A percentile compares a stretch with the other conserved stretches of the same genome.
Conservation (phyloP, 2,329 filamentous ascomycete genomes). For the Cladobotryum mycophilum region DNA sequence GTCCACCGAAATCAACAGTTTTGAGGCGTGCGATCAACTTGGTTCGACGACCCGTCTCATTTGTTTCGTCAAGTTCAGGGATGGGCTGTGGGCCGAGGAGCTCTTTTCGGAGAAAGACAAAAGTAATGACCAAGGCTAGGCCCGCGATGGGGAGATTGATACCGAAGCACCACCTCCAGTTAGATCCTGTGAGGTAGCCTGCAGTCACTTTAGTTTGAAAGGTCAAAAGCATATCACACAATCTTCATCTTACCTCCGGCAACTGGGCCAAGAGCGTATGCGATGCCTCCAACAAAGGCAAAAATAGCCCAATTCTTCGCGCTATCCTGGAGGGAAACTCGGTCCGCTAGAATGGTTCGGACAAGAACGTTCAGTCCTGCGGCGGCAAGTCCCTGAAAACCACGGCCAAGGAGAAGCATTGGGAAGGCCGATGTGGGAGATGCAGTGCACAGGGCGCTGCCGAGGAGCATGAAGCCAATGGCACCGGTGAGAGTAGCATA, state of each 20-base stretch:
- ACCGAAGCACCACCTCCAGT: constrained; percentile 63
- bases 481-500: constrained; percentile 52
- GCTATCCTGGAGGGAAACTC: constrained; percentile 55
- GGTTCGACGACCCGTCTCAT: constrained; percentile 24
- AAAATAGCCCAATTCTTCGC: constrained; percentile 58
- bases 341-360: constrained; percentile 58
- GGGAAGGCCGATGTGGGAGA: constrained; percentile 48
- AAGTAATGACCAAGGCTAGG: constrained; percentile 46
- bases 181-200: constrained; percentile 45
- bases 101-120: constrained; percentile 51
- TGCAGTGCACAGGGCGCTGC: constrained; percentile 55
- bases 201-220: neutral
- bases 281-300: constrained; percentile 51
- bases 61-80: constrained; percentile 38
- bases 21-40: constrained; percentile 40
- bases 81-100: constrained; percentile 48
- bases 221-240: too few species aligned
- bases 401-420: constrained; percentile 56
- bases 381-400: constrained; percentile 55
- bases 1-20: constrained; percentile 52
- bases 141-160: constrained; percentile 53
- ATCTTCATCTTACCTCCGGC: constrained; percentile 41
- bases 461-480: constrained; percentile 51
- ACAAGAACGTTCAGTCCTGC: constrained; percentile 56
- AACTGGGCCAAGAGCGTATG: constrained; percentile 56